Conservation (phyloP, 1,284 basidiomycete species). For the Rugosomyces carneus region DNA sequence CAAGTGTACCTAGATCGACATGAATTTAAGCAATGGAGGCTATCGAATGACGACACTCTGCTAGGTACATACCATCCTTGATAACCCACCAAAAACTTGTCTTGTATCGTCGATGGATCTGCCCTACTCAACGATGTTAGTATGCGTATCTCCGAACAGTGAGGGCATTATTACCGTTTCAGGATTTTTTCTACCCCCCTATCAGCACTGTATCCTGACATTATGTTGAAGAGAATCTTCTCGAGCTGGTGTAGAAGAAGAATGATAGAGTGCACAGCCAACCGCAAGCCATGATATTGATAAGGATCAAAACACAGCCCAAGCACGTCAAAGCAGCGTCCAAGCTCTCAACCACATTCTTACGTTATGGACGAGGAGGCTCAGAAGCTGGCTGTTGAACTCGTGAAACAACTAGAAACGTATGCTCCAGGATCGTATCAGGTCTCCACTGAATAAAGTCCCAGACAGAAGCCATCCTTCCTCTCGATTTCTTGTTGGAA, state of each 20-base stretch:
- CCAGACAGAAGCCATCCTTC: slow-evolving; percentile 36
- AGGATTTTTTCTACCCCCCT: slow-evolving; percentile 24
- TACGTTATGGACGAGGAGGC: slow-evolving; percentile 28
- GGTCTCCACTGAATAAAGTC: slow-evolving; percentile 6
- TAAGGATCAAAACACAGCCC: neutral
- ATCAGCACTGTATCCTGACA: slow-evolving; percentile 21
- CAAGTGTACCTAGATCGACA: slow-evolving; percentile 56
- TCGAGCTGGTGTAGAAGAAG: neutral
- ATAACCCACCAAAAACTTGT: slow-evolving; percentile 78
- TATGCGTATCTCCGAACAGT: neutral
- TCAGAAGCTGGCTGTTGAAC: slow-evolving; percentile 25
- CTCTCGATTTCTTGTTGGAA: slow-evolving; percentile 65
- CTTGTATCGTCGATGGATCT: slow-evolving; percentile 50
- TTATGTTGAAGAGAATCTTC: slow-evolving; percentile 8
- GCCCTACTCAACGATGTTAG: slow-evolving; percentile 27
- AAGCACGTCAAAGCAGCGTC: too few relatives aligned
- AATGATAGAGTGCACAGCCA: slow-evolving; percentile 1
- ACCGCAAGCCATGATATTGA: slow-evolving; percentile 5
- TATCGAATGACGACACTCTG: neutral
- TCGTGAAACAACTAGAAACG: slow-evolving; percentile 32
- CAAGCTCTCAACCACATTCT: neutral
- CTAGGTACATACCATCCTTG: slow-evolving; percentile 63
- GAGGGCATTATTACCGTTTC: slow-evolving; percentile 27
- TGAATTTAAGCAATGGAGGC: slow-evolving; percentile 2
- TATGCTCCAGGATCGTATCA: slow-evolving; percentile 19